phyloP scores from a whole-genome alignment of 2,329 filamentous ascomycete species.

The Cytospora chrysosperma region DNA sequence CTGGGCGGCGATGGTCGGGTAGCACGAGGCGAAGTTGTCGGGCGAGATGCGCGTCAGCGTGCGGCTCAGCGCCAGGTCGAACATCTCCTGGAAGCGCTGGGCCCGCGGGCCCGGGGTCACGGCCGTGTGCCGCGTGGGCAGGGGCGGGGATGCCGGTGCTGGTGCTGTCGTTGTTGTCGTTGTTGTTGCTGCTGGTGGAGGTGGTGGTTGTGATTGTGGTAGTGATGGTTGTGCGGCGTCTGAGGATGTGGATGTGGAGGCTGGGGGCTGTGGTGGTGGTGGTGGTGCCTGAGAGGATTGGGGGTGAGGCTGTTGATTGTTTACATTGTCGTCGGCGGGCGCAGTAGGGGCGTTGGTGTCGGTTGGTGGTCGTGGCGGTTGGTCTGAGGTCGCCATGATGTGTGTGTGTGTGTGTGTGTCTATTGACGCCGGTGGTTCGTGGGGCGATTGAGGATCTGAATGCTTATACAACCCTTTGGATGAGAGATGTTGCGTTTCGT shows the following conservation, averaged over 20 bases:
- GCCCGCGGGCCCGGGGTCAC: slow-evolving; percentile 58
- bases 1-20: slow-evolving; percentile 55
- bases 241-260: slow-evolving; percentile 2
- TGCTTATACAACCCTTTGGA: slow-evolving; percentile 1
- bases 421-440: neutral
- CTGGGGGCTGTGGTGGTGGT: neutral
- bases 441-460: neutral
- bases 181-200: slow-evolving; percentile 32
- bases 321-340: slow-evolving; percentile 2
- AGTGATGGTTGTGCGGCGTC: neutral
- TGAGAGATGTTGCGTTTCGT: neutral
- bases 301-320: slow-evolving; percentile 3
- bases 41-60: slow-evolving; percentile 57
- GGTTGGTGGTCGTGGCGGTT: slow-evolving; percentile 9
- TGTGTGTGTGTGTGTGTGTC: neutral
- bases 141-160: slow-evolving; percentile 36
- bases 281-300: neutral
- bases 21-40: slow-evolving; percentile 60
- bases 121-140: slow-evolving; percentile 43
- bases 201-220: slow-evolving; percentile 31
- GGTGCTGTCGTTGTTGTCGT: neutral
- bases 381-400: slow-evolving; percentile 22
- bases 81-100: slow-evolving; percentile 52
- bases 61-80: slow-evolving; percentile 49
- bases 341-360: neutral